These are phyloP conservation scores for Gentiana macrophylla DNA, from an alignment of 257 asterid genomes.

Conservation along the genomic window DNA sequence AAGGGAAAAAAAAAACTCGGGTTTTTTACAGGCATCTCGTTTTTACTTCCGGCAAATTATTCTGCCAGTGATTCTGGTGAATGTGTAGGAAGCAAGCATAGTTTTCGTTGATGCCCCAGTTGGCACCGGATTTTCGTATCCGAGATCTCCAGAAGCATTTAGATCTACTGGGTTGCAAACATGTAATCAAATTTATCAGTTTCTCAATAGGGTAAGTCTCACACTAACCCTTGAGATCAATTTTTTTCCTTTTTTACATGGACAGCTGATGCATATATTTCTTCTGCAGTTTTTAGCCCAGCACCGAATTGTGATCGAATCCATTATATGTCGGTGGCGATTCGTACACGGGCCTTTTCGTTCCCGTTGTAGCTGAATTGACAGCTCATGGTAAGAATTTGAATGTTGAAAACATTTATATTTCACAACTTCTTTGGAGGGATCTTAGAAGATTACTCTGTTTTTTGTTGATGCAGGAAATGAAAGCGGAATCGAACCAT, in stretches of 20 bases:
- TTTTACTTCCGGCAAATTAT: neutral
- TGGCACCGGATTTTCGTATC: slow-evolving; percentile 16
- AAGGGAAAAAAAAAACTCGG: too few relatives aligned
- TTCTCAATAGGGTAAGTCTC: slow-evolving; percentile 11
- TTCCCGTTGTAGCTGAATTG: slow-evolving; percentile 22
- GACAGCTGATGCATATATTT: neutral
- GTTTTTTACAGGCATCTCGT: too few relatives aligned
- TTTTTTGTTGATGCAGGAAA: slow-evolving; percentile 19
- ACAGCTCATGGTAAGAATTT: slow-evolving; percentile 24
- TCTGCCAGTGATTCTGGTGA: neutral
- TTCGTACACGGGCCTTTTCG: slow-evolving; percentile 23
- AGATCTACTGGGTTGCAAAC: slow-evolving; percentile 3
- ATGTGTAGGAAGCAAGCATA: slow-evolving; percentile 11
- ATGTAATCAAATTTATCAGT: slow-evolving; percentile 5
- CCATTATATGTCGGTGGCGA: slow-evolving; percentile 31
- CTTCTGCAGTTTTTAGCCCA: slow-evolving; percentile 26
- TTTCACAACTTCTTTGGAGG: too few relatives aligned
- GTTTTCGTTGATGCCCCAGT: slow-evolving; percentile 14
- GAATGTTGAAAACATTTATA: neutral
- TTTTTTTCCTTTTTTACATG: too few relatives aligned
- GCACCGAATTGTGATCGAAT: slow-evolving; percentile 27
- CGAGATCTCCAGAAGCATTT: slow-evolving; percentile 6
- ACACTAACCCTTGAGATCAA: too few relatives aligned
- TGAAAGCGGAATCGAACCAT: slow-evolving; percentile 21
- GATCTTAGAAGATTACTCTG: too few relatives aligned